Evolutionary conservation across 2,329 filamentous ascomycete genomes (phyloP).

Genomic region (Ceratocystis huliohia): DNA sequence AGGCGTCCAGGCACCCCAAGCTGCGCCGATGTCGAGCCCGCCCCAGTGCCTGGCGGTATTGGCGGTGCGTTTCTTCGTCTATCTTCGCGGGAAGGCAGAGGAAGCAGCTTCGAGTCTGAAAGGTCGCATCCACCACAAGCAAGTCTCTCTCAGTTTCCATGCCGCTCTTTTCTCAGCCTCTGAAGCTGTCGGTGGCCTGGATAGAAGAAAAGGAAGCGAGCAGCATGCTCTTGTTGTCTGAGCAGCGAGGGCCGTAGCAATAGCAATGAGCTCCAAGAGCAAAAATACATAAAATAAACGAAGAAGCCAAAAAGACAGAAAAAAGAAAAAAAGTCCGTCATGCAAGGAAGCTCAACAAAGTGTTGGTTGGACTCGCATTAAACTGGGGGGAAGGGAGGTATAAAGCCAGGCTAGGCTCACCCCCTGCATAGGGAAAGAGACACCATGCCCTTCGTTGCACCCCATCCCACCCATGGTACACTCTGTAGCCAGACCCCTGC

Average conservation of each 20-base stretch:
- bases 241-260: background rate
- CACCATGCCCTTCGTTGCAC: background rate
- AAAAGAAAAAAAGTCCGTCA: background rate
- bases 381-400: background rate
- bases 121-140: background rate
- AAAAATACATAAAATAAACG: too few relatives aligned
- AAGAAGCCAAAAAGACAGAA: too few relatives aligned
- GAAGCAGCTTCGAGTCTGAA: background rate
- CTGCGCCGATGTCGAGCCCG: background rate
- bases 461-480: background rate
- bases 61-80: too few relatives aligned
- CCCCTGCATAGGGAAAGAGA: background rate
- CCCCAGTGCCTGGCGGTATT: background rate
- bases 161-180: background rate
- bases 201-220: background rate
- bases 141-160: background rate
- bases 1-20: background rate
- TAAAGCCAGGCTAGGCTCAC: background rate
- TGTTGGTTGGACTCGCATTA: background rate
- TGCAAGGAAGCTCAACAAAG: background rate
- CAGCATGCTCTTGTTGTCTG: background rate
- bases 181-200: background rate
- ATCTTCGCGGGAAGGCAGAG: too few relatives aligned
- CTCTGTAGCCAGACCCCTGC: background rate
- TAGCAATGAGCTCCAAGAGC: constrained; percentile 3